Evolutionary conservation across 2,329 filamentous ascomycete species (phyloP), one percentile per base, ranked within the genome.

Genomic region (Lachnellula subtilissima): DNA sequence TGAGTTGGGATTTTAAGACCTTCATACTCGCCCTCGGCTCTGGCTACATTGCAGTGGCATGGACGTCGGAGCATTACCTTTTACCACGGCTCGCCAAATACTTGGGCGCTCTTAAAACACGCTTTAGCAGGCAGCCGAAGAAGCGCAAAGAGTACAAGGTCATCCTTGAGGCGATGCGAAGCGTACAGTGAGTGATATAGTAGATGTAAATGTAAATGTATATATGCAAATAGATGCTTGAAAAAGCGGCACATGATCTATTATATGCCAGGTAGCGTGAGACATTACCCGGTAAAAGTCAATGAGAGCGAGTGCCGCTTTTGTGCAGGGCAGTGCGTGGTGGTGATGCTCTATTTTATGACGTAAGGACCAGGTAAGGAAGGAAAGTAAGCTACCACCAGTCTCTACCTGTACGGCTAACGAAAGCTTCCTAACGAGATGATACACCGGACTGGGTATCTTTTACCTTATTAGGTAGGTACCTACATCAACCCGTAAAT

Each of bases 121-220:
- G 71, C n/a, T 53, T 91, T 70, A 73, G 81, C 63, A 71, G 81
- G 50, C 78, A 77, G 68, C 74, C 76, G 45, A 97, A 97, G 76
- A 84, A 87, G 73, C 82, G 91, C 61, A 96, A 96, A 73, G 78
- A 86, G 74, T 97, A 97, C 70, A 97, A 97, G 75, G 65, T 90
- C 19, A 86, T 97, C 32, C 69, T 80, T 50, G 88, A 94, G 68
- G 76, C 82, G 54, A 88, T 87, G 81, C 73, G 74, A 17, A 52
- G 56, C 37, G 15, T 62, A 28, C 64, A 63, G 49, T 66, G 55
- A 54, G 49, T 66, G 55, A 54, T 22, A 32, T 35, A 50, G n/a
- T 51, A 36, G 42, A 50, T 48, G 53, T 50, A 45, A 40, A 39
- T 49, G 4, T 22, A 22, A 55, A 35, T 36, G 23, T 36, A 52